These are phyloP conservation scores for Rutstroemia sp. DNA, from an alignment of 2,329 filamentous ascomycete genomes.

Conservation along the genomic window DNA sequence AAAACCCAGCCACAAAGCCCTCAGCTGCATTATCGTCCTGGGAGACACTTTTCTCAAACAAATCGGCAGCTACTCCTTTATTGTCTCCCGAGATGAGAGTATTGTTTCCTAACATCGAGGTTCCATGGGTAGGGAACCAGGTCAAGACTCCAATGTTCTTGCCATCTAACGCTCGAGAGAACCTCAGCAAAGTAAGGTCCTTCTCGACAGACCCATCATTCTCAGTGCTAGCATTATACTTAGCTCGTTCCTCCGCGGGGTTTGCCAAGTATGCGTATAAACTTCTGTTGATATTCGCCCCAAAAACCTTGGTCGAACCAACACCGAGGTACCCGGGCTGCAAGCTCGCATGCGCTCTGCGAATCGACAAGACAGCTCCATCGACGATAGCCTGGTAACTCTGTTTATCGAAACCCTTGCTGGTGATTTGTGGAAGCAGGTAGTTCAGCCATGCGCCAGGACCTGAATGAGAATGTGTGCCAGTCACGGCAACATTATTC, in stretches of 20 bases:
- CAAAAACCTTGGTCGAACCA: constrained; percentile 59
- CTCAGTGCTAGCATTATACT: constrained; percentile 50
- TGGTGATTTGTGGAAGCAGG: constrained; percentile 83
- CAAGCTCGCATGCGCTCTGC: constrained; percentile 68
- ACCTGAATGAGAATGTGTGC: constrained; percentile 88
- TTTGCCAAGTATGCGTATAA: constrained; percentile 84
- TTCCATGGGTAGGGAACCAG: constrained; percentile 91
- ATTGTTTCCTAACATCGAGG: constrained; percentile 85
- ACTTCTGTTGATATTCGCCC: constrained; percentile 85
- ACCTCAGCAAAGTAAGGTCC: constrained; percentile 70
- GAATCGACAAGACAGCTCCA: constrained; percentile 74
- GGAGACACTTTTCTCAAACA: constrained; percentile 67
- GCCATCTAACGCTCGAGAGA: constrained; percentile 64
- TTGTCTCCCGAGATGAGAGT: constrained; percentile 91
- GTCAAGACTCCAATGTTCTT: constrained; percentile 77
- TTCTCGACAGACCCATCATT: constrained; percentile 58
- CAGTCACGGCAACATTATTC: constrained; percentile 81
- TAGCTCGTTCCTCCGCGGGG: constrained; percentile 63
- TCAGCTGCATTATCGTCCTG: constrained; percentile 48
- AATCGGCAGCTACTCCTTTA: constrained; percentile 83
- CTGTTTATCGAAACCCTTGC: constrained; percentile 75
- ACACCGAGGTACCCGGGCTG: constrained; percentile 59
- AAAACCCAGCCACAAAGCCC: constrained; percentile 83
- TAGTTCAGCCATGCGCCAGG: constrained; percentile 95
- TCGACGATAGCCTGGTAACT: constrained; percentile 87